These are phyloP conservation scores for Decorospora gaudefroyi DNA, from an alignment of 2,329 filamentous ascomycete genomes.

Conservation along the genomic window DNA sequence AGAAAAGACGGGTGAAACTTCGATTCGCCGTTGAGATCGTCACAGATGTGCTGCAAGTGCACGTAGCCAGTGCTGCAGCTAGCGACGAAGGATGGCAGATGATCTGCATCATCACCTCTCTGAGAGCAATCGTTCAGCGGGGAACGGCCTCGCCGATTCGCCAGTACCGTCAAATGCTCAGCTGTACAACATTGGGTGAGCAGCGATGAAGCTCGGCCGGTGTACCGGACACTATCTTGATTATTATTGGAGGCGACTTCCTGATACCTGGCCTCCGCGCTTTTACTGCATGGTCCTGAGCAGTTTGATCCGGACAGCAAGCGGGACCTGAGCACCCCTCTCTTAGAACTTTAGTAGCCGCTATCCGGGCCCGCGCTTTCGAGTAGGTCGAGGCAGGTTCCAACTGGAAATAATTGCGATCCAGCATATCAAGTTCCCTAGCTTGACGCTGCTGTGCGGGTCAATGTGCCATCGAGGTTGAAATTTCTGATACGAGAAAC, in stretches of 20 bases:
- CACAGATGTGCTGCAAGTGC: slow-evolving; percentile 1
- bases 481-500: too few relatives aligned
- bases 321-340: too few relatives aligned
- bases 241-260: not conserved
- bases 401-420: too few relatives aligned
- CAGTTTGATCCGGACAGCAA: not conserved
- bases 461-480: too few relatives aligned
- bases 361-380: too few relatives aligned
- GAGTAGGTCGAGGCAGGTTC: too few relatives aligned
- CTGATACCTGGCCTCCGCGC: not conserved
- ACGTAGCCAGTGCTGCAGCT: not conserved
- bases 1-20: slow-evolving; percentile 1
- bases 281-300: not conserved
- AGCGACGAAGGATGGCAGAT: not conserved
- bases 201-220: slow-evolving; percentile 2
- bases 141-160: slow-evolving; percentile 2
- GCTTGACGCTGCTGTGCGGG: too few relatives aligned
- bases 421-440: too few relatives aligned
- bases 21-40: slow-evolving; percentile 6
- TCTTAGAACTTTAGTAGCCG: too few relatives aligned
- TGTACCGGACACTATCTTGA: not conserved
- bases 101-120: not conserved
- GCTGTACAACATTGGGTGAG: not conserved
- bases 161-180: not conserved
- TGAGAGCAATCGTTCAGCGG: not conserved